phyloP scores from a whole-genome alignment of 2,329 filamentous ascomycete genomes.

The Xylogone sp. region DNA sequence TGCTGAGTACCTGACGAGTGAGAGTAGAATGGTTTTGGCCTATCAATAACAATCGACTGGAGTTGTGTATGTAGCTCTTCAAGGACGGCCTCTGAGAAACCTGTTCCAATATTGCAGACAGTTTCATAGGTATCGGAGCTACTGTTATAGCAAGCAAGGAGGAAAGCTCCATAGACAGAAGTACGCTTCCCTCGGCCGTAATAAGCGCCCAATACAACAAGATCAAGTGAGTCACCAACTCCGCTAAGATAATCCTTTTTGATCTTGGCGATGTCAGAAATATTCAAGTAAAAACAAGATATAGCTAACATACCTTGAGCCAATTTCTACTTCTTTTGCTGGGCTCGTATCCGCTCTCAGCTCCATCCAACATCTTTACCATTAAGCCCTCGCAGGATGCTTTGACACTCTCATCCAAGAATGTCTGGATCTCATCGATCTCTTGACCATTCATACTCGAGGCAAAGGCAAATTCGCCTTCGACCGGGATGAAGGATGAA shows the following conservation, averaged over 20 bases:
- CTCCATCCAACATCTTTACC: slow-evolving; percentile 98
- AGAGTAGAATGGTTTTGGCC: slow-evolving; percentile 89
- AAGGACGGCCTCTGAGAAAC: slow-evolving; percentile 93
- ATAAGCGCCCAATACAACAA: slow-evolving; percentile 94
- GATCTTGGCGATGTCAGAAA: slow-evolving; percentile 49
- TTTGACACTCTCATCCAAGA: slow-evolving; percentile 93
- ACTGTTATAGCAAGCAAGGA: slow-evolving; percentile 90
- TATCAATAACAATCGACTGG: slow-evolving; percentile 75
- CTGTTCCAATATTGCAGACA: slow-evolving; percentile 97
- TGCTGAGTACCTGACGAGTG: slow-evolving; percentile 83
- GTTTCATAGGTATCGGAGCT: slow-evolving; percentile 82
- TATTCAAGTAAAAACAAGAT: not conserved
- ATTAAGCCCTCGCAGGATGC: slow-evolving; percentile 95
- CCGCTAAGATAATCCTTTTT: slow-evolving; percentile 98
- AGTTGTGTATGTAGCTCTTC: slow-evolving; percentile 78
- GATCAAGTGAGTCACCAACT: slow-evolving; percentile 90
- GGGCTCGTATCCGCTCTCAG: slow-evolving; percentile 91
- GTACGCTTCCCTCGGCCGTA: slow-evolving; percentile 93
- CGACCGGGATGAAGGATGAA: slow-evolving; percentile 68
- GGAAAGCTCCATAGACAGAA: slow-evolving; percentile 90
- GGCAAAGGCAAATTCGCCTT: slow-evolving; percentile 90
- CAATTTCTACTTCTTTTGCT: slow-evolving; percentile 96
- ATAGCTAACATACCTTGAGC: slow-evolving; percentile 68
- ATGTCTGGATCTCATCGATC: slow-evolving; percentile 86
- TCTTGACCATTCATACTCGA: slow-evolving; percentile 83